Percentiles rank a stretch among this genome's conserved stretches.
phyloP scores from a whole-genome alignment of 1,284 basidiomycete species.

The Serendipita sp. region DNA sequence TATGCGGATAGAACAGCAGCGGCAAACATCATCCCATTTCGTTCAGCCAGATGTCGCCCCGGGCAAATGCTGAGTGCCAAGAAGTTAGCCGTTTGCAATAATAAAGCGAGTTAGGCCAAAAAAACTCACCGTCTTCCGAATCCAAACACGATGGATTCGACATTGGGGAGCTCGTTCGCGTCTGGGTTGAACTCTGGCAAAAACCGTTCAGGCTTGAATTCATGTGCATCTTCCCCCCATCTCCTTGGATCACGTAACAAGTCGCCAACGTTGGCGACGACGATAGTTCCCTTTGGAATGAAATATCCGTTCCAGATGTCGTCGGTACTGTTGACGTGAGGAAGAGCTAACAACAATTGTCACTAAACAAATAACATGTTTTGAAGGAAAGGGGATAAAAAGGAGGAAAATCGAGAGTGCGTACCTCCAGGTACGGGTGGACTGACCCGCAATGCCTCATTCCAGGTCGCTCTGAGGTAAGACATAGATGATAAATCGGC shows the following conservation, averaged over 20 bases:
- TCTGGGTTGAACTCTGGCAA: background rate
- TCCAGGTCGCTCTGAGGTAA: slow-evolving; percentile 16
- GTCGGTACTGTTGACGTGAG: background rate
- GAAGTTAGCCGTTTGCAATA: background rate
- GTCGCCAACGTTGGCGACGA: slow-evolving; percentile 24
- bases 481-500: slow-evolving; percentile 18
- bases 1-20: background rate
- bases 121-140: background rate
- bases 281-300: background rate
- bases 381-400: background rate
- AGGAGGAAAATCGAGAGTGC: background rate
- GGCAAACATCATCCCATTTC: background rate
- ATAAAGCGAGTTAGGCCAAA: background rate
- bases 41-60: background rate
- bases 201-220: background rate
- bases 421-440: slow-evolving; percentile 7
- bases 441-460: slow-evolving; percentile 16
- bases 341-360: background rate
- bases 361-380: background rate
- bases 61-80: background rate
- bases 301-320: slow-evolving; percentile 5
- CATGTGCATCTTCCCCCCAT: background rate
- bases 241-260: background rate
- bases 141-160: background rate
- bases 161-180: background rate